Evolutionary conservation across 2,329 filamentous ascomycete species (phyloP).

Genomic region (Verruconis gallopava): DNA sequence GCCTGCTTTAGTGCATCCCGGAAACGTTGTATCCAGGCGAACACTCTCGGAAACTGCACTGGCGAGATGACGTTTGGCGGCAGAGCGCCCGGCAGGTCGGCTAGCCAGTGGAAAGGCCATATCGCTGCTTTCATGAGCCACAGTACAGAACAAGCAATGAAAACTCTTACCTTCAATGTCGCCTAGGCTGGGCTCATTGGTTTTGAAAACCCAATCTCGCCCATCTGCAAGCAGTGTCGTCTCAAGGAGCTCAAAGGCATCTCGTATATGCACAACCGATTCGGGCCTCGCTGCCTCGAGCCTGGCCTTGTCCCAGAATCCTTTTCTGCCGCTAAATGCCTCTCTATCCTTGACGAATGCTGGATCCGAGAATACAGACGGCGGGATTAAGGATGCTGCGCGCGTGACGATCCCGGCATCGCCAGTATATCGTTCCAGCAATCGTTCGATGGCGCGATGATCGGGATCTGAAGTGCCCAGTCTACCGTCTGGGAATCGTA

Average conservation of each 20-base stretch:
- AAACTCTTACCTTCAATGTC: constrained; percentile 53
- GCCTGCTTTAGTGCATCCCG: constrained; percentile 33
- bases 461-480: constrained; percentile 16
- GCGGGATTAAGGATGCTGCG: constrained; percentile 44
- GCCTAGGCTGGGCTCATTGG: constrained; percentile 40
- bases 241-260: constrained; percentile 47
- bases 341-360: constrained; percentile 47
- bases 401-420: constrained; percentile 45
- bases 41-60: constrained; percentile 44
- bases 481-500: constrained; percentile 35
- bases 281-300: constrained; percentile 38
- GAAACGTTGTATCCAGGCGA: constrained; percentile 54
- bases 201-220: constrained; percentile 49
- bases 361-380: constrained; percentile 40
- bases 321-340: constrained; percentile 31
- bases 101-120: constrained; percentile 57
- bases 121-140: too few relatives aligned
- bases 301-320: constrained; percentile 22
- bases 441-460: constrained; percentile 36
- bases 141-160: too few relatives aligned
- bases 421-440: constrained; percentile 44
- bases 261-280: constrained; percentile 41
- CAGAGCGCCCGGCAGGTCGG: constrained; percentile 41
- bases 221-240: constrained; percentile 50
- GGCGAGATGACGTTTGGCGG: constrained; percentile 39